Evolutionary conservation across 371 early-diverging fungal genomes (phyloP), one percentile per base, ranked within the genome.

Genomic region (Sporodiniella umbellata): DNA sequence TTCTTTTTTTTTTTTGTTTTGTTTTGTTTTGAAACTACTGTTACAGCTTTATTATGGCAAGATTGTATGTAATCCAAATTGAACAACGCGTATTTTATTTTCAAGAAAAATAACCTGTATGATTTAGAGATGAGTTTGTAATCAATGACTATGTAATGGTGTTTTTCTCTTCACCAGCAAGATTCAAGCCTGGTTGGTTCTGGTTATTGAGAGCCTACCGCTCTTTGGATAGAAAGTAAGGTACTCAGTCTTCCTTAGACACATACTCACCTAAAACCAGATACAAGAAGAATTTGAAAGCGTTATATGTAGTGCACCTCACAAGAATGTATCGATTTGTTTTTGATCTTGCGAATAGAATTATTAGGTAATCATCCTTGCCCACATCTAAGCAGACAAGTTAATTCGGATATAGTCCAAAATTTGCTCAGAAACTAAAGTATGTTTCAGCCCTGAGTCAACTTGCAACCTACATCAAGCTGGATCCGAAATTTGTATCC

Each of bases 211-310:
- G 73, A 64, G 93, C 94, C 2, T 95, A 96, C 51, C 75, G 87
- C 10, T 73, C 84, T 3, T 62, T 96, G 28, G 82, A 84, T 49
- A 58, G 88, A 64, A 86, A 82, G 90, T 89, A 75, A 56, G 24
- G 22, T 0, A 5, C 17, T 33, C 22, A 4, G 3, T 23, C 33
- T 11, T 19, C n/a, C n/a, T n/a, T n/a, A n/a, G n/a, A n/a, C 30
- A 28, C 30, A 4, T 28, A 4, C 30, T 7, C 10, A 28, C 10
- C 4, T 7, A 28, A 4, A 28, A 28, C 30, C 10, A 93, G 90
- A 60, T 93, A 88, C 75, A 88, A 92, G 38, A 96, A 96, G 73
- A 94, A 96, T 66, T 68, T 96, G 26, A 96, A 95, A 66, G 81
- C 78, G 18, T 68, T 96, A 1, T 90, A 90, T 65, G 85, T 96